Conservation (phyloP, 1,139 yeast species). For the Sugiyamaella castrensis region DNA sequence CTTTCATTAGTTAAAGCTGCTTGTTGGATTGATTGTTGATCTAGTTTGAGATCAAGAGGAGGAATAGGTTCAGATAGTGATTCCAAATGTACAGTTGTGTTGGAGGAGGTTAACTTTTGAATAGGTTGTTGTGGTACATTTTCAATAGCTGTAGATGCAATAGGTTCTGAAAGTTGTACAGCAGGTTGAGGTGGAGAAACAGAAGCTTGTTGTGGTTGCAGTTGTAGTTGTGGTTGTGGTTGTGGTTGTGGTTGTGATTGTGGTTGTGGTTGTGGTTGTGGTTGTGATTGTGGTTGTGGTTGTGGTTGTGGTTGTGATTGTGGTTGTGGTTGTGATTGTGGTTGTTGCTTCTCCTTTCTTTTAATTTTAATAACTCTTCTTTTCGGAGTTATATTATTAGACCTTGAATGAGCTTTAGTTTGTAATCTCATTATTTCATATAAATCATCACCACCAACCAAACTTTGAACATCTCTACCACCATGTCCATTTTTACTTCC, state of each 20-base stretch:
- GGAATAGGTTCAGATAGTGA: not conserved
- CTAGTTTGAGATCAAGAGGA: conserved; percentile 4
- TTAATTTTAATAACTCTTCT: conserved; percentile 34
- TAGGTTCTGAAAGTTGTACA: too few relatives aligned
- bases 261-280: not conserved
- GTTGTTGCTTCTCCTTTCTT: not conserved
- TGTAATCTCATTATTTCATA: conserved; percentile 32
- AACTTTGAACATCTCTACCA: conserved; percentile 20
- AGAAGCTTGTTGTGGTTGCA: not conserved
- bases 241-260: too few relatives aligned
- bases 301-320: not conserved
- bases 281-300: not conserved
- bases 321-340: not conserved
- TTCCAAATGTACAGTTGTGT: not conserved
- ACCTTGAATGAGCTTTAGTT: conserved; percentile 26
- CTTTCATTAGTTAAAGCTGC: not conserved
- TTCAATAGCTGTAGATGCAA: not conserved
- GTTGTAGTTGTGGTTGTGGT: too few relatives aligned
- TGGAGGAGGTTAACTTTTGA: not conserved
- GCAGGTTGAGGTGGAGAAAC: not conserved
- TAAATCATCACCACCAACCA: conserved; percentile 28
- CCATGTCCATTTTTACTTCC: conserved; percentile 2
- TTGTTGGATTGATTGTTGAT: not conserved
- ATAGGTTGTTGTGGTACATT: not conserved
- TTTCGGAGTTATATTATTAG: conserved; percentile 30